A percentile compares a stretch with the other conserved stretches of the same genome.
Conservation (phyloP, 345 rosid species). For the Jatropha curcas region DNA sequence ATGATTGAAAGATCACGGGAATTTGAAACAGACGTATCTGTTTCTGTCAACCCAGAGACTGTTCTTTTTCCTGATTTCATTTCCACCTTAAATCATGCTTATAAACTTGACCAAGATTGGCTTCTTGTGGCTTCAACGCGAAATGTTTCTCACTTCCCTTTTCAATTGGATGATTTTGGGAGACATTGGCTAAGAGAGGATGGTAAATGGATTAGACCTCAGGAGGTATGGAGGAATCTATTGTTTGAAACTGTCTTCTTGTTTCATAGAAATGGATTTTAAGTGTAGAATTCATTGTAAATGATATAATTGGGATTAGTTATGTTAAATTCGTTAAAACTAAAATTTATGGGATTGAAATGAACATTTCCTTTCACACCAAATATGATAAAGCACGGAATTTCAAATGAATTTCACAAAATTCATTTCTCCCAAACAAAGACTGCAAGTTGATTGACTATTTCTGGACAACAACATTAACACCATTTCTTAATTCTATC, state of each 20-base stretch:
- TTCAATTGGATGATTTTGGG: slow-evolving; percentile 52
- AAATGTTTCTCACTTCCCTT: slow-evolving; percentile 52
- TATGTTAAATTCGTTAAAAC: too few relatives aligned
- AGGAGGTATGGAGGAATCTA: slow-evolving; percentile 56
- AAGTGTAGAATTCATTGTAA: too few relatives aligned
- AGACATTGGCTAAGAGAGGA: slow-evolving; percentile 54
- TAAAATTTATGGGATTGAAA: too few relatives aligned
- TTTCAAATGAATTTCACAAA: too few relatives aligned
- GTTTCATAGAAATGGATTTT: too few relatives aligned
- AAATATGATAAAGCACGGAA: too few relatives aligned
- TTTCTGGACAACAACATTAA: slow-evolving; percentile 27
- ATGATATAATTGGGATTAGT: too few relatives aligned
- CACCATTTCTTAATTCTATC: slow-evolving; percentile 31
- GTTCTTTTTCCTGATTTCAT: slow-evolving; percentile 60
- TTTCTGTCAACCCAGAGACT: slow-evolving; percentile 54
- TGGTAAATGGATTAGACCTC: slow-evolving; percentile 44
- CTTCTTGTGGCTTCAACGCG: slow-evolving; percentile 68
- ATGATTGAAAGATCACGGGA: slow-evolving; percentile 62
- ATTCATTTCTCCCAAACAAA: too few relatives aligned
- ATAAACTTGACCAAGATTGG: slow-evolving; percentile 60
- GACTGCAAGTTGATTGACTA: slow-evolving; percentile 22
- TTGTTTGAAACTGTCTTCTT: slow-evolving; percentile 29
- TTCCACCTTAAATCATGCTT: slow-evolving; percentile 54
- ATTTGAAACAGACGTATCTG: slow-evolving; percentile 52
- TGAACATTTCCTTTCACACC: too few relatives aligned